phyloP scores from a whole-genome alignment of 1,284 basidiomycete genomes.

The Puccinia novopanici region DNA sequence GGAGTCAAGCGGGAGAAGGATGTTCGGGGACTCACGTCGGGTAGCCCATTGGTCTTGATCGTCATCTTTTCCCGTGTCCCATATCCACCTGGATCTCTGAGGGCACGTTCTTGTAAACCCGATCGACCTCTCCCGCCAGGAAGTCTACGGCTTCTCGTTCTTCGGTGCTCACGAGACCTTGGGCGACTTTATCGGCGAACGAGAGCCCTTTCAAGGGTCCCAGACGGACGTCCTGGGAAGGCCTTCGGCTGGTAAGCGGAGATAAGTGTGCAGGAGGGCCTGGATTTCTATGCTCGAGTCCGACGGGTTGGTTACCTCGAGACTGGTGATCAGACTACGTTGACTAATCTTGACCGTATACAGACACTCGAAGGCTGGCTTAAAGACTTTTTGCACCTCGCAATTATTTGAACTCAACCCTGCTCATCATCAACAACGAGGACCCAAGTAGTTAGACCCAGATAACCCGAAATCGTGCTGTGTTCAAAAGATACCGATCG shows the following conservation, averaged over 20 bases:
- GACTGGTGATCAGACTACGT: slow-evolving; percentile 49
- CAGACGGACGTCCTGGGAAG: slow-evolving; percentile 51
- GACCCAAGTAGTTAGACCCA: not conserved
- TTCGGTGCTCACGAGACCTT: slow-evolving; percentile 29
- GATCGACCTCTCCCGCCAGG: slow-evolving; percentile 56
- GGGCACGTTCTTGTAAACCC: slow-evolving; percentile 53
- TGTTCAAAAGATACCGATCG: not conserved
- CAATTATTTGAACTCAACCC: slow-evolving; percentile 18
- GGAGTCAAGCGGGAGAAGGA: not conserved
- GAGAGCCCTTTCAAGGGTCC: slow-evolving; percentile 53
- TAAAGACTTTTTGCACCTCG: slow-evolving; percentile 53
- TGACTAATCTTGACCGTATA: slow-evolving; percentile 56
- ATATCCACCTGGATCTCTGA: slow-evolving; percentile 16
- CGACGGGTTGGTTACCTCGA: slow-evolving; percentile 53
- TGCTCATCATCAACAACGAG: not conserved
- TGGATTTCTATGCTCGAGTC: slow-evolving; percentile 58
- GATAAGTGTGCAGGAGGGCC: slow-evolving; percentile 60
- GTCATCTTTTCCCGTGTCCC: slow-evolving; percentile 2
- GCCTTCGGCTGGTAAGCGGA: slow-evolving; percentile 56
- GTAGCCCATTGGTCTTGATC: slow-evolving; percentile 13
- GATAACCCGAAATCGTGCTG: not conserved
- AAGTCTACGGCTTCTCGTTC: slow-evolving; percentile 52
- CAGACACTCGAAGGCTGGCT: slow-evolving; percentile 54
- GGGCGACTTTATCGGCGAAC: slow-evolving; percentile 55
- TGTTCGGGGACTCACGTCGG: slow-evolving; percentile 17